These are phyloP conservation scores for Eutypella sp. DNA, from an alignment of 2,329 filamentous ascomycete species.

Conservation along the genomic window DNA sequence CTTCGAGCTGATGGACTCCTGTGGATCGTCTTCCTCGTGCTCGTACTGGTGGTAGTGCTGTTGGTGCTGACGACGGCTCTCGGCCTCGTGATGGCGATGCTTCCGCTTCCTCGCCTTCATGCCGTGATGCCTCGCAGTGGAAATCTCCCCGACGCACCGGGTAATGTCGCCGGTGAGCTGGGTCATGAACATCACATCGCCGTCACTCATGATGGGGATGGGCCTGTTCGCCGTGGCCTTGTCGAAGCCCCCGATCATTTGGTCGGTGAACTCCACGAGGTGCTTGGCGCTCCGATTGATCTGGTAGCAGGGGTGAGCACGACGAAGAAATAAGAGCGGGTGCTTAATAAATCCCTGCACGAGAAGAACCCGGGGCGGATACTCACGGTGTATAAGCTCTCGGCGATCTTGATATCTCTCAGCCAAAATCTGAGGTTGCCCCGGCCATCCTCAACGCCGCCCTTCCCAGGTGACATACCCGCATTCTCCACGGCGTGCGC, in stretches of 20 bases:
- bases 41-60: neutral
- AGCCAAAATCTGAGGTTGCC: slow-evolving; percentile 12
- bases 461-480: neutral
- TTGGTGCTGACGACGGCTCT: slow-evolving; percentile 1
- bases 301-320: slow-evolving; percentile 2
- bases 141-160: slow-evolving; percentile 10
- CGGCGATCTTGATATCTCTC: slow-evolving; percentile 11
- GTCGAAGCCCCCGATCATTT: slow-evolving; percentile 8
- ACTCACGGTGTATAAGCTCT: slow-evolving; percentile 13
- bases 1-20: neutral
- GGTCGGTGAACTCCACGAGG: slow-evolving; percentile 9
- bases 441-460: neutral
- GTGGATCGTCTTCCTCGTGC: neutral
- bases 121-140: slow-evolving; percentile 8
- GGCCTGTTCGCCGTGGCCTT: neutral
- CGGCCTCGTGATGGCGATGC: neutral
- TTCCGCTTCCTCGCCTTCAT: slow-evolving; percentile 7
- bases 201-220: slow-evolving; percentile 10
- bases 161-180: slow-evolving; percentile 12
- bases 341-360: neutral
- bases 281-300: slow-evolving; percentile 13
- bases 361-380: neutral
- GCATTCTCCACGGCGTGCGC: neutral
- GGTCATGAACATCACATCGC: slow-evolving; percentile 14
- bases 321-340: neutral